Base-by-base conservation (phyloP, 2,329 filamentous ascomycete species). In the Colletotrichum sp. region DNA sequence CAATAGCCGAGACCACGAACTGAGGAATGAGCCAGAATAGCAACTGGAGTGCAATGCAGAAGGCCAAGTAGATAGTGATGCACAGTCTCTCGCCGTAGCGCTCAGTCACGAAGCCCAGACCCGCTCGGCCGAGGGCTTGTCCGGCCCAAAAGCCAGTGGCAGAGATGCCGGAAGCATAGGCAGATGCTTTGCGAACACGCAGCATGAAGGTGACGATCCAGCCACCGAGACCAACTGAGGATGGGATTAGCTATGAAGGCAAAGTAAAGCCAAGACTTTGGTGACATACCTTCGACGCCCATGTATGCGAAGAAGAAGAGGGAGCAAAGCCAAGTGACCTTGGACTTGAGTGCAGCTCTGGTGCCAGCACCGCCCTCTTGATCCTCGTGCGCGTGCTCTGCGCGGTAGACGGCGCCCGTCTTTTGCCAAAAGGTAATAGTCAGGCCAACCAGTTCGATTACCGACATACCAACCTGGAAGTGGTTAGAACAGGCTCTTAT, bases 191-290 rank as follows among this genome's bases (percentile, higher is more conserved):
- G 16, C 95, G 90, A 12, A 95, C 92, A 15, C 90, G 89, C 8
- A 95, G 91, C 93, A 96, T 96, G 82, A 96, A 96, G 0, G 92
- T 93, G 39, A 95, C 93, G 39, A 96, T 92, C 95, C 95, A 96
- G 6, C 95, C 95, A 26, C 94, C 93, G 2, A 95, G 88, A 0
- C 92, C 92, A 66, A 94, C 85, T 87, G 18, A 1, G 5, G 21
- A 9, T 3, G 9, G 18, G 18, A 21, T 81, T 32, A 83, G 76
- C 15, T 18, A 32, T 21, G 62, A 8, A 9, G 3, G n/a, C 21
- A 26, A 15, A 24, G 34, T 5, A 4, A 44, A 4, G 26, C n/a
- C n/a, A n/a, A 6, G 3, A 10, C 16, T 12, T 13, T 4, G 2
- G 4, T 4, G 12, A 71, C 78, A 44, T 75, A 85, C 85, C 92